Percentiles rank a stretch among this genome's conserved stretches.
phyloP scores from a whole-genome alignment of 441 rosid species.

The Pelargonium exstipulatum region DNA sequence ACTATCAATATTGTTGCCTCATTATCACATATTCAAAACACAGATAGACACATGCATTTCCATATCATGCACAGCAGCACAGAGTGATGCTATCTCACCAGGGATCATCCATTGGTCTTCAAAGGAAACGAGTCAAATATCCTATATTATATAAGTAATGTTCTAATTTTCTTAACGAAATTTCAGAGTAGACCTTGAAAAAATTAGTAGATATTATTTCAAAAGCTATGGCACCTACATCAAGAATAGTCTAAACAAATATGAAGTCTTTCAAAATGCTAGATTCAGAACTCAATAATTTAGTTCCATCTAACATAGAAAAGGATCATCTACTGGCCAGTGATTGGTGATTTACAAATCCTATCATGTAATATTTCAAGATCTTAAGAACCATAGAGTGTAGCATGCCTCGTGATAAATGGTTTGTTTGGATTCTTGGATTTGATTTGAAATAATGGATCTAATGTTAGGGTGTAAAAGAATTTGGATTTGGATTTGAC shows the following conservation, averaged over 20 bases:
- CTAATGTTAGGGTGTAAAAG: too few relatives aligned
- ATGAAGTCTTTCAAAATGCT: not conserved
- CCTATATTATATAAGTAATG: not conserved
- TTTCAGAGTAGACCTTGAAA: not conserved
- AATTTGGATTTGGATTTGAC: too few relatives aligned
- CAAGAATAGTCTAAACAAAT: not conserved
- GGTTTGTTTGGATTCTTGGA: too few relatives aligned
- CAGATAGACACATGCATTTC: not conserved
- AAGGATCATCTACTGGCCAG: slow-evolving; percentile 1
- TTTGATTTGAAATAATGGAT: too few relatives aligned
- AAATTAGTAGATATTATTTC: not conserved
- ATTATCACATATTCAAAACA: not conserved
- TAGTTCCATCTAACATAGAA: not conserved
- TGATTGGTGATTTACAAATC: not conserved
- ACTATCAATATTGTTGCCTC: not conserved
- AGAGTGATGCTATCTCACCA: not conserved
- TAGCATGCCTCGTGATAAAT: too few relatives aligned
- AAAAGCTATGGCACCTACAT: not conserved
- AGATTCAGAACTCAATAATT: not conserved
- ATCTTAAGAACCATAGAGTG: not conserved
- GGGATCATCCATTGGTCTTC: not conserved
- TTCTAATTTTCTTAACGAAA: not conserved
- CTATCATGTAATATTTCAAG: not conserved
- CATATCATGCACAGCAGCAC: not conserved
- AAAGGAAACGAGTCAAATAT: not conserved